These are phyloP conservation scores for Silene vulgaris DNA, from an alignment of 179 eudicot species.

Conservation along the genomic window DNA sequence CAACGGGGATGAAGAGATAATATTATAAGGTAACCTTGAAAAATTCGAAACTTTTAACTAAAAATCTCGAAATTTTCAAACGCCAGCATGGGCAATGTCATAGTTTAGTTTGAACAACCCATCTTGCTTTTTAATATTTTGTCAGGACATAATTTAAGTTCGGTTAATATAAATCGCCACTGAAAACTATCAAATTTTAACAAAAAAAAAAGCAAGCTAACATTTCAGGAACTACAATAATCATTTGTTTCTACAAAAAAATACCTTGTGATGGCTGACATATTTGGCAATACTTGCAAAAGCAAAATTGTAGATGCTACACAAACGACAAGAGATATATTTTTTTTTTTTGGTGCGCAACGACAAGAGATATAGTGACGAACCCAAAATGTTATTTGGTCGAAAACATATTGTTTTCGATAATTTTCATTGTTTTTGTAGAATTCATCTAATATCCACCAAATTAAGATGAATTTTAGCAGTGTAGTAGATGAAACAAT, in stretches of 20 bases:
- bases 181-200: too few relatives aligned
- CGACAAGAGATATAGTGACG: too few relatives aligned
- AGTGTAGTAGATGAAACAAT: background rate
- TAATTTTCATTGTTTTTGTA: slow-evolving; percentile 4
- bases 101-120: too few relatives aligned
- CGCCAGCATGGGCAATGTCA: too few relatives aligned
- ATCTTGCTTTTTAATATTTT: too few relatives aligned
- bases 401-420: background rate
- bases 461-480: background rate
- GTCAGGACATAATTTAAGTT: too few relatives aligned
- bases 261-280: slow-evolving; percentile 22
- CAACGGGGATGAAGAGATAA: too few relatives aligned
- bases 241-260: background rate
- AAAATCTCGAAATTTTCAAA: too few relatives aligned
- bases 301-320: background rate
- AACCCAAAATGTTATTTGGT: background rate
- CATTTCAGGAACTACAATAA: background rate
- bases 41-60: too few relatives aligned
- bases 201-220: background rate
- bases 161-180: too few relatives aligned
- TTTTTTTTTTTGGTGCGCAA: too few relatives aligned
- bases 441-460: background rate
- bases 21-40: too few relatives aligned
- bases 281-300: slow-evolving; percentile 12
- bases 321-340: background rate